Percentiles rank a stretch among this genome's conserved stretches.
phyloP scores from a whole-genome alignment of 257 asterid genomes.

The Dorcoceras hygrometricum region DNA sequence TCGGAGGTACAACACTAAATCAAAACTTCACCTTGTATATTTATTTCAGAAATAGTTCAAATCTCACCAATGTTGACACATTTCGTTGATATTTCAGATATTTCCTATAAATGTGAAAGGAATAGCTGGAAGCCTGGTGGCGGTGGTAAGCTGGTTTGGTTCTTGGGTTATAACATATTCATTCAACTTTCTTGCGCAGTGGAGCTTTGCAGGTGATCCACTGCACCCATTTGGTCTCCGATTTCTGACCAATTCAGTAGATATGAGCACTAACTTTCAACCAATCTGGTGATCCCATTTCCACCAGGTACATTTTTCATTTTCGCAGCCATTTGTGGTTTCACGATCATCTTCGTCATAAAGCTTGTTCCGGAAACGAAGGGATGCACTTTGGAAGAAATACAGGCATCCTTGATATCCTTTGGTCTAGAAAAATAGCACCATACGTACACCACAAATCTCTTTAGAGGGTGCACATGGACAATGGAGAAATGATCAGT shows the following conservation, averaged over 20 bases:
- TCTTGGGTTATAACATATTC: conserved; percentile 88
- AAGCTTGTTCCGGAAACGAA: conserved; percentile 82
- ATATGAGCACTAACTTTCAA: no score
- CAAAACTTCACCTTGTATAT: no score
- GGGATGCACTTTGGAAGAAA: conserved; percentile 81
- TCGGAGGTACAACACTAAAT: conserved; percentile 54
- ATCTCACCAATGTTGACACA: no score
- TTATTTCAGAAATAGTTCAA: no score
- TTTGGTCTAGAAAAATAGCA: conserved; percentile 29
- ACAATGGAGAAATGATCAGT: neutral
- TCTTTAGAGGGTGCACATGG: neutral
- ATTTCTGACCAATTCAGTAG: no score
- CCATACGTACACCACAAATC: neutral
- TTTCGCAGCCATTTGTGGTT: conserved; percentile 49
- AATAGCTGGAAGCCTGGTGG: conserved; percentile 75
- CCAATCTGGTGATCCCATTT: no score
- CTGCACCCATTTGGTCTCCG: no score
- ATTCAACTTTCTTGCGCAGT: conserved; percentile 71
- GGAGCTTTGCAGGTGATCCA: conserved; percentile 60
- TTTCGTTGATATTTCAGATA: conserved; percentile 42
- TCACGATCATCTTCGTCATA: conserved; percentile 57
- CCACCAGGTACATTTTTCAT: conserved; percentile 53
- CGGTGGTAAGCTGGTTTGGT: conserved; percentile 76
- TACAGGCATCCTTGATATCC: conserved; percentile 57
- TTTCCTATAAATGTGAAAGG: conserved; percentile 81